Evolutionary conservation across 129 eudicot genomes (phyloP).

Genomic region (Saposhnikovia divaricata): DNA sequence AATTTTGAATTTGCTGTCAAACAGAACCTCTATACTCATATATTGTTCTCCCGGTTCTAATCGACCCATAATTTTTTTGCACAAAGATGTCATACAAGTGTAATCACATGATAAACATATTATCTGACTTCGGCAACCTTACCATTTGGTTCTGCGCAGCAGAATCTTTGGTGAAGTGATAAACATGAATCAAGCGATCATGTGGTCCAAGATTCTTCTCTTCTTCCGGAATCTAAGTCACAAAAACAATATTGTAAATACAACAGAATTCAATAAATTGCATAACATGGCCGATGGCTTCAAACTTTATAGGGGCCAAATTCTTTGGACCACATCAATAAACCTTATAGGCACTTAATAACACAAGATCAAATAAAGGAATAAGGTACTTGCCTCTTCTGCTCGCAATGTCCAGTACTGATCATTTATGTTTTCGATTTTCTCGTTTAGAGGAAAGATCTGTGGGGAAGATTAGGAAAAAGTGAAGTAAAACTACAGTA

Average conservation of each 20-base stretch:
- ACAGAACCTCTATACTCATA: not conserved
- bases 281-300: not conserved
- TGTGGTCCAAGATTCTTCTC: slow-evolving; percentile 64
- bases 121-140: not conserved
- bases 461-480: slow-evolving; percentile 15
- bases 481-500: not conserved
- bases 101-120: not conserved
- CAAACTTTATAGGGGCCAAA: not conserved
- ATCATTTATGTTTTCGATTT: slow-evolving; percentile 75
- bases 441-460: slow-evolving; percentile 68
- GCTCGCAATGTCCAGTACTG: slow-evolving; percentile 90
- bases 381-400: slow-evolving; percentile 59
- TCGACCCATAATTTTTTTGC: not conserved
- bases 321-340: not conserved
- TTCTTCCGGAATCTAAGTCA: slow-evolving; percentile 69
- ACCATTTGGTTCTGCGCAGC: slow-evolving; percentile 60
- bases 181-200: slow-evolving; percentile 70
- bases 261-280: not conserved
- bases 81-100: not conserved
- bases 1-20: slow-evolving; percentile 52
- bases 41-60: not conserved
- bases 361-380: not conserved
- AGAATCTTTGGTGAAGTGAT: slow-evolving; percentile 58
- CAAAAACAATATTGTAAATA: not conserved
- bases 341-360: not conserved